Evolutionary conservation across 2,329 filamentous ascomycete genomes (phyloP), one percentile per base, ranked within the genome.

Genomic region (Cladosporium sphaerospermum): DNA sequence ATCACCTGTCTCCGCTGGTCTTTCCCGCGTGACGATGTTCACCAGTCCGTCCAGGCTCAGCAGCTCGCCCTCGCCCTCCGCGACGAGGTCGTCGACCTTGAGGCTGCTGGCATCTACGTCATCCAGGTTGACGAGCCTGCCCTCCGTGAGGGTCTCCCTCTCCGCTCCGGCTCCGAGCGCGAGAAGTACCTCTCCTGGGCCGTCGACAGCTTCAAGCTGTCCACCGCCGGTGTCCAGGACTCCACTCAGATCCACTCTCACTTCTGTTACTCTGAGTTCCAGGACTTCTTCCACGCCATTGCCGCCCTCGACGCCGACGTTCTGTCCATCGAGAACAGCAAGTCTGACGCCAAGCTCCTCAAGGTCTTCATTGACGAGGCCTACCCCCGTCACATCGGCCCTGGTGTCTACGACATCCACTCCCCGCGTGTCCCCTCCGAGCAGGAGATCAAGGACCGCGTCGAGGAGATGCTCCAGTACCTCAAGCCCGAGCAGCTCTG

Each of bases 201-300:
- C 57, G 93, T 99, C 68, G 86, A 96, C 78, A 90, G 91, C 67
- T 99, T 99, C 90, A 90, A 89, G 73, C 89, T 99, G 63, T 85
- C 92, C 62, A 95, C 91, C 66, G 85, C 90, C 57, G 93, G 90
- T 73, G 92, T 99, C 57, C 78, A 90, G 77, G 89, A 99, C 75
- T 88, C 86, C 55, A 99, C 93, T 64, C 93, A 99, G 83, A 96
- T 99, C 75, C 93, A 99, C 86, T 96, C 91, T 60, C 93, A 99
- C 82, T 99, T 99, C 88, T 99, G 93, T 77, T 99, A 99, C 86
- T 97, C 93, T 50, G 93, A 99, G 83, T 99, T 99, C 89, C 93
- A 99, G 80, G 93, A 99, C 82, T 99, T 99, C 84, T 99, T 99
- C 90, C 89, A 97, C 78, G 93, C 93, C 77, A 99, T 99, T 67